Percentiles rank a stretch among this genome's conserved stretches.
Conservation (phyloP, 176 grass and related monocot species). For the Oryza meyeriana region DNA sequence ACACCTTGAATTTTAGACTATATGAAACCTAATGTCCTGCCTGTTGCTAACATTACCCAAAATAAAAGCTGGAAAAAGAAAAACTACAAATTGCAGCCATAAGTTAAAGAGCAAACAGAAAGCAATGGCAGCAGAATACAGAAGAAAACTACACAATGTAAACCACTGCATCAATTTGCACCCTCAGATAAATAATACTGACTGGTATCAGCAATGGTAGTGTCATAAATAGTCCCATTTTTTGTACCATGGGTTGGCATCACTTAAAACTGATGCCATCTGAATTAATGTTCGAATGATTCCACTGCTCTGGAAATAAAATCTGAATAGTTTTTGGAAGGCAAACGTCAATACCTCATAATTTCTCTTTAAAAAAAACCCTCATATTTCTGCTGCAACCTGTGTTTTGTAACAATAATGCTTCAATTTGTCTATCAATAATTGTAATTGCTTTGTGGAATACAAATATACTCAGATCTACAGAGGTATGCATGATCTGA, state of each 20-base stretch:
- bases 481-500: not conserved
- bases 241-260: not conserved
- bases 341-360: not conserved
- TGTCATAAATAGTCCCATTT: not conserved
- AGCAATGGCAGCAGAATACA: not conserved
- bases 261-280: not conserved
- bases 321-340: not conserved
- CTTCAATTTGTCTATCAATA: constrained; percentile 7
- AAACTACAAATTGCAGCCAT: not conserved
- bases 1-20: not conserved
- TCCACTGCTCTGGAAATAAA: not conserved
- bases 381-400: not conserved
- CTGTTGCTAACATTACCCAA: too few relatives aligned
- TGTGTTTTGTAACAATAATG: not conserved
- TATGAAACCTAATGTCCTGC: not conserved
- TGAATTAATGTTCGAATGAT: too few relatives aligned
- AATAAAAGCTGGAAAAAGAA: not conserved
- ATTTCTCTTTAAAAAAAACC: too few relatives aligned
- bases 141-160: not conserved
- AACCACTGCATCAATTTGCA: not conserved
- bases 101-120: not conserved
- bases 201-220: not conserved
- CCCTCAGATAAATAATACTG: not conserved
- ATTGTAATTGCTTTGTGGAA: not conserved
- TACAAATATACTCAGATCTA: not conserved